A percentile compares a stretch with the other conserved stretches of the same genome.
Conservation (phyloP, 2,329 filamentous ascomycete species). For the Arachnomyces sp. region DNA sequence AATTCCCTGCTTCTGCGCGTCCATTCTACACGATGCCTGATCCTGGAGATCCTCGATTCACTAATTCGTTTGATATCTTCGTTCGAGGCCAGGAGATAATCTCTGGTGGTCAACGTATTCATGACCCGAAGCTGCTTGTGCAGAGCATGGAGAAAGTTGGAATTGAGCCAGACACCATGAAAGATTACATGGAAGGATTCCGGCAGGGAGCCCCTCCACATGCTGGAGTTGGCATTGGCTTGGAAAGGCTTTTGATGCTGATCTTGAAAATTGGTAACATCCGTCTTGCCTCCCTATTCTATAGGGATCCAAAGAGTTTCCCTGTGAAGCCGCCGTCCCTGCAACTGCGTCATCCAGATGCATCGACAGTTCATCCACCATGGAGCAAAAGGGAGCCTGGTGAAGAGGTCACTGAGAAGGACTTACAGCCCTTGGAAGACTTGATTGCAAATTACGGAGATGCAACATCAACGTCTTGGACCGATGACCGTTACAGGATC, state of each 20-base stretch:
- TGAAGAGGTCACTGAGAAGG: conserved; percentile 38
- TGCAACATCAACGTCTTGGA: conserved; percentile 87
- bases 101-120: conserved; percentile 87
- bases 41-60: conserved; percentile 61
- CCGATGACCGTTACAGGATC: conserved; percentile 78
- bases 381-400: conserved; percentile 44
- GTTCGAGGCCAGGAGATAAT: conserved; percentile 88
- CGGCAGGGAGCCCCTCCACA: conserved; percentile 83
- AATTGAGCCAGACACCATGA: conserved; percentile 73
- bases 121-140: conserved; percentile 66
- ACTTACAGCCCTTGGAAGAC: conserved; percentile 69
- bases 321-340: conserved; percentile 58
- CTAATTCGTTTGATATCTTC: conserved; percentile 94
- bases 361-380: conserved; percentile 67
- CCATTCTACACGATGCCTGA: conserved; percentile 92
- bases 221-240: conserved; percentile 79
- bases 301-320: conserved; percentile 80
- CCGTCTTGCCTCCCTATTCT: conserved; percentile 77
- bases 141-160: conserved; percentile 69
- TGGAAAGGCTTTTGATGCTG: conserved; percentile 82
- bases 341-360: conserved; percentile 74
- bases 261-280: conserved; percentile 83
- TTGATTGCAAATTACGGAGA: conserved; percentile 94
- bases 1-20: conserved; percentile 75
- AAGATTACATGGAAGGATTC: conserved; percentile 84